Evolutionary conservation across 306 rosid genomes (phyloP), one percentile per base, ranked within the genome.

Genomic region (Cucurbita pepo): DNA sequence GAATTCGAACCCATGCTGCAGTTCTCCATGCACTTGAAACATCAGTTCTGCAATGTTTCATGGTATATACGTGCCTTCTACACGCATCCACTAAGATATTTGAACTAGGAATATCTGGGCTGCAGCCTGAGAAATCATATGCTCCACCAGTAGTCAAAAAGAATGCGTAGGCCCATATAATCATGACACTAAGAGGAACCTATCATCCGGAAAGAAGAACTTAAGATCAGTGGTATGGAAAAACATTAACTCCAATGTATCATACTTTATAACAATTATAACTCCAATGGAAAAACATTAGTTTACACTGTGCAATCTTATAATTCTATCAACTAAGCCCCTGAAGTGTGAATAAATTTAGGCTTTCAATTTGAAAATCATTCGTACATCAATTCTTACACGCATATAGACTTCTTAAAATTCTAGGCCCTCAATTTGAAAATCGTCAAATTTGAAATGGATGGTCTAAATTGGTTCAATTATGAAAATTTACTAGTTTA

Each of bases 101-200:
- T 71, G 98, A 94, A 89, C 87, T 90, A 1, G 98, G 98, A 72
- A 90, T 50, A 75, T 89, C 66, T 43, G 92, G 78, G 79, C 83
- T 83, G 82, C 98, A 90, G 80, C 96, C 97, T 75, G 85, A 79
- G 86, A 85, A 94, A 75, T 86, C 78, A 75, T 94, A 94, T 40
- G 90, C 98, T 74, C 98, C 98, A 10, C 98, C 92, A 38, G 92
- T 90, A 51, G 97, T 94, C 85, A 94, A 78, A 87, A 94, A 89
- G 58, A 89, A 87, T 19, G 97, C 98, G 69, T 83, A 94, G 63
- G 79, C 84, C 98, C 97, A 94, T 74, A 85, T 75, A 77, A 94
- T 77, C 74, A 82, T 56, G 52, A 83, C 80, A 36, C 98, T 90
- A 81, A 90, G 75, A n/a, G 98, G 96, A 81, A 90, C 97, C 98